Evolutionary conservation across 495 filamentous ascomycete species (phyloP), one percentile per base, ranked within the genome.

Genomic region (Opeltia flavorubescens): DNA sequence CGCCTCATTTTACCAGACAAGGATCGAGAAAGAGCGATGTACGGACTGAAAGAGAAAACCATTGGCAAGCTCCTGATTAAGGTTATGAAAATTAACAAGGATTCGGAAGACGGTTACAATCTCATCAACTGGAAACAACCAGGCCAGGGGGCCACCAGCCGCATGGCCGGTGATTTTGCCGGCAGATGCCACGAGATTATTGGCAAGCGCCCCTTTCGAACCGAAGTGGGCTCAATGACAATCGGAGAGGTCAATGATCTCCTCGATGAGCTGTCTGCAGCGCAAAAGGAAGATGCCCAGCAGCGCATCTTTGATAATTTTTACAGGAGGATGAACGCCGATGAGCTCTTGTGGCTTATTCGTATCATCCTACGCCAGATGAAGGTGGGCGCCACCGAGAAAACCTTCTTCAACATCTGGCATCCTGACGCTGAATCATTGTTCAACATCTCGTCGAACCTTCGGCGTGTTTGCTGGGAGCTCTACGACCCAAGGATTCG

Each of bases 381-480:
- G 91, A 95, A 89, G 63, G 77, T 98, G n/a, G 91, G 93, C 3
- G 93, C 93, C 9, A 87, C 87, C 1, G 93, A 96, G 64, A 84
- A 86, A 60, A 95, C 91, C 0, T 76, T 96, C 51, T 78, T 98
- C 48, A 74, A 89, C 47, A 65, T 89, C 39, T 96, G 88, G 89
- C 91, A 98, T 63, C 85, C 86, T 0, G 88, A 96, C 61, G 93
- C 81, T 1, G 89, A 93, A 59, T 81, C 71, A 33, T 64, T 96
- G 17, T 96, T 93, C 64, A 94, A 82, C 51, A 83, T 95, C 13
- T 95, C 88, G 2, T 89, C 84, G 33, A 94, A 82, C 55, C 69
- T 98, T 48, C 75, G 86, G 24, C 73, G 91, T 20, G 89, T 98
- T 2, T 98, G 91, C 54, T 96, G 91, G 91, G 93, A 96, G 60